Evolutionary conservation across 2,329 filamentous ascomycete genomes (phyloP), one percentile per base, ranked within the genome.

Genomic region (Sclerotinia borealis): DNA sequence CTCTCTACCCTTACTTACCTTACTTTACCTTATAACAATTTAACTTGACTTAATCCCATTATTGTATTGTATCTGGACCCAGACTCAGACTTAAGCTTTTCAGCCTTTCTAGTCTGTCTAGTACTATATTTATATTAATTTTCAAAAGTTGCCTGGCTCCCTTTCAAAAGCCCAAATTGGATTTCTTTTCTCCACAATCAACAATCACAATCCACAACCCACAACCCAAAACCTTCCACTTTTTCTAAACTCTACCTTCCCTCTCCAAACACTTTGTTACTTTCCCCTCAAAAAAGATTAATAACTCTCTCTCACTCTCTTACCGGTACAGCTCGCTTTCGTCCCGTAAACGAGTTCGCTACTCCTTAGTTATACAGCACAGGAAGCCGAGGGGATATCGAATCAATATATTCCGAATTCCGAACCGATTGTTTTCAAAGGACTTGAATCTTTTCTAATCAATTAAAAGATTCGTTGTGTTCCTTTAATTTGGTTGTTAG

Each of bases 281-380:
- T 25, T 59, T 39, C 51, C 45, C 49, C 49, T 51, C 31, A 19
- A 25, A 47, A 36, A 36, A 17, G 17, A 41, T 31, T n/a, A 43
- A 10, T 43, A 36, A 22, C n/a, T 56, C 39, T 43, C 39, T 43
- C 19, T 43, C 39, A 10, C 39, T 43, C 19, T 19, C 39, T 19
- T n/a, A n/a, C 36, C 54, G 54, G 27, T 45, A 56, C 54, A 45
- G 54, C 54, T 56, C 54, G 54, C 54, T 56, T 56, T 56, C 54
- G 39, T 56, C 29, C 39, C 39, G 43, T 59, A 50, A 50, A 48
- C 56, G 56, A 59, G 56, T 59, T 50, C 56, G 56, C 56, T 47
- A 47, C 54, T 56, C 54, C 54, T 56, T 22, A 56, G 34, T 55
- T 37, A 41, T 37, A 36, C 43, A n/a, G n/a, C 19, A 36, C 43